Base-by-base conservation (phyloP, 371 early-diverging fungal species). In the Nematocida ironsii region DNA sequence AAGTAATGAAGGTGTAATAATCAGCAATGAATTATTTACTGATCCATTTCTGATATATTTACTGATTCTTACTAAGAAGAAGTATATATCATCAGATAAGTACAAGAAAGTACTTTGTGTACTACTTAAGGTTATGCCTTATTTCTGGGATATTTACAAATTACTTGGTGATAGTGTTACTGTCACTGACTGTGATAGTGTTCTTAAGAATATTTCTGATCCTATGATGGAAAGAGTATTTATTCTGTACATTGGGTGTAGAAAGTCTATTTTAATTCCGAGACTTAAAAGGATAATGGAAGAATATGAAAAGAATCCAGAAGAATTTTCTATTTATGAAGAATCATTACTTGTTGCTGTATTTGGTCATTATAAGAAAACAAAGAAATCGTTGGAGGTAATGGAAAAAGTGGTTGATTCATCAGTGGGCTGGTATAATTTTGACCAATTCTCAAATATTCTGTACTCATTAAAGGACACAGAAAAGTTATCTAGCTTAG, bases 391-490 rank as follows among this genome's bases (percentile, higher is more conserved):
- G 11, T 39, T 68, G 39, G 70, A 73, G 67, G 42, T 83, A 13
- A 84, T 86, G 80, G 73, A 83, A 42, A 18, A 54, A 58, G 54
- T 83, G 3, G 56, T 83, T 18, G 54, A 33, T 5, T 55, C 54
- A 25, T n/a, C 64, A 20, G 82, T 93, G 93, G 1, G 89, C 89
- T 85, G 88, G 90, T 95, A 95, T 72, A 87, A 90, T 57, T 89
- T 92, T 86, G 95, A 95, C 83, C 86, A 91, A 0, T 93, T 90
- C 84, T 94, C 96, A 5, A 93, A 96, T 84, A 88, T 94, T 18
- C 89, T 97, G 20, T 95, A 90, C 86, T 89, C 94, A 3, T 89
- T 90, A 83, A 90, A 91, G 47, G 88, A 86, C 1, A 89, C 89
- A 54, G 72, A 78, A 11, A 89, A 90, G 83, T 88, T 97, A 25